Conservation (phyloP, 2,329 filamentous ascomycete genomes). For the Didymella segeticola region DNA sequence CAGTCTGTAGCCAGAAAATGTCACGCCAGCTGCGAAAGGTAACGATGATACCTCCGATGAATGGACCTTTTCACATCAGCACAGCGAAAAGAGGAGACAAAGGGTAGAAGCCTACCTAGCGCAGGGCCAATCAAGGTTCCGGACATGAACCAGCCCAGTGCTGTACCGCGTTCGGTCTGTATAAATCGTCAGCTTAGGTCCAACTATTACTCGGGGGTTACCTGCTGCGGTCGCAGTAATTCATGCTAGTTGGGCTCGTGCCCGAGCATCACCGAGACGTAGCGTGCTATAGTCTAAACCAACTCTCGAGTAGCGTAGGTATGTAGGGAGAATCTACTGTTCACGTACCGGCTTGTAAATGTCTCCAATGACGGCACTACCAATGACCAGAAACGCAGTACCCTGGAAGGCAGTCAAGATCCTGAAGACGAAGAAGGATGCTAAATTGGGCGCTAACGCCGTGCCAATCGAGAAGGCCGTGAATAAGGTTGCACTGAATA, state of each 20-base stretch:
- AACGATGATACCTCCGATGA: conserved; percentile 78
- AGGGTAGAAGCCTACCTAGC: conserved; percentile 26
- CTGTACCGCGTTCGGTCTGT: conserved; percentile 71
- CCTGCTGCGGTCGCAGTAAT: conserved; percentile 13
- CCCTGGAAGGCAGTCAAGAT: conserved; percentile 77
- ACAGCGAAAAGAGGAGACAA: neutral
- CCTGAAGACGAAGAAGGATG: conserved; percentile 75
- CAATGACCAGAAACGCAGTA: conserved; percentile 75
- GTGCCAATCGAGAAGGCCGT: conserved; percentile 74
- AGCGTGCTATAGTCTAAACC: neutral
- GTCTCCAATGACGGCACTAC: conserved; percentile 70
- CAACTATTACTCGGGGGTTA: conserved; percentile 7
- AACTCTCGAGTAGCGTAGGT: neutral
- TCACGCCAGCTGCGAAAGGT: conserved; percentile 75
- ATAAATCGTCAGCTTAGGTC: conserved; percentile 51
- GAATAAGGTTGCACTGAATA: conserved; percentile 69
- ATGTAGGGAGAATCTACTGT: neutral
- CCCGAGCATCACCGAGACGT: neutral
- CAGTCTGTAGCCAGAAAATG: conserved; percentile 80
- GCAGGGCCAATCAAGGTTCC: conserved; percentile 74
- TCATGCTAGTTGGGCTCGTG: neutral
- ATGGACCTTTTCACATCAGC: conserved; percentile 63
- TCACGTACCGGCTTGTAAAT: conserved; percentile 53
- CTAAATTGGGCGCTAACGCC: conserved; percentile 73
- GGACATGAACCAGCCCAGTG: conserved; percentile 74